Base-by-base conservation (phyloP, 108 stramenopile species). In the Aurantiochytrium sp. region DNA sequence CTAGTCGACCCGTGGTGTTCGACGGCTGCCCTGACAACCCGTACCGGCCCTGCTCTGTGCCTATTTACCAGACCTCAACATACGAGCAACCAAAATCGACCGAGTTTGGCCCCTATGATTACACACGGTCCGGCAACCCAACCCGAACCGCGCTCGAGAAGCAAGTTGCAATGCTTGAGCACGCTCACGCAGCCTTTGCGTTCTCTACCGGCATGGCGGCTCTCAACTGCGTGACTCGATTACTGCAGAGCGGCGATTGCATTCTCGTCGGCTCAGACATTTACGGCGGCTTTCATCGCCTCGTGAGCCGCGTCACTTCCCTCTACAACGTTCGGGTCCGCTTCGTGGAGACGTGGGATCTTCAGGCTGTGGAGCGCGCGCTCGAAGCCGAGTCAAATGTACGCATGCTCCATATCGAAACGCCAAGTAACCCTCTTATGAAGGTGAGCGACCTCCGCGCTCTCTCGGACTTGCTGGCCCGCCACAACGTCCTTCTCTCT, bases 181-280 rank as follows among this genome's bases (percentile, higher is more conserved):
- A 60, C 5, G 88, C 64, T 45, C 44, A 88, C 47, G 53, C 44
- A 5, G 87, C 89, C 44, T 53, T 88, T 18, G 69, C 89, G 4
- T 92, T 90, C 71, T 57, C 60, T 0, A 89, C 60, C 28, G 91
- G 91, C 53, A 92, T 92, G 91, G 90, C 90, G 12, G 91, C 91
- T 3, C 44, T 90, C 18, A 72, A 60, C 88, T 55, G 53, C 45
- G 91, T 91, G 16, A 89, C 83, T 4, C 72, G 73, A n/a, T 28
- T 91, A 8, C 45, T 58, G 5, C 23, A 51, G 19, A 19, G 42
- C 47, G 91, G 91, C 25, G 89, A 89, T 44, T 49, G 83, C 45
- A 45, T 92, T 5, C 60, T 92, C n/a, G 57, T 89, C 25, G 44
- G 59, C 10, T 35, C 49, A 59, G 91, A 92, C 42, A 71, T 88